A percentile compares a stretch with the other conserved stretches of the same genome.
phyloP scores from a whole-genome alignment of 2,329 filamentous ascomycete genomes.

The Huntiella savannae region DNA sequence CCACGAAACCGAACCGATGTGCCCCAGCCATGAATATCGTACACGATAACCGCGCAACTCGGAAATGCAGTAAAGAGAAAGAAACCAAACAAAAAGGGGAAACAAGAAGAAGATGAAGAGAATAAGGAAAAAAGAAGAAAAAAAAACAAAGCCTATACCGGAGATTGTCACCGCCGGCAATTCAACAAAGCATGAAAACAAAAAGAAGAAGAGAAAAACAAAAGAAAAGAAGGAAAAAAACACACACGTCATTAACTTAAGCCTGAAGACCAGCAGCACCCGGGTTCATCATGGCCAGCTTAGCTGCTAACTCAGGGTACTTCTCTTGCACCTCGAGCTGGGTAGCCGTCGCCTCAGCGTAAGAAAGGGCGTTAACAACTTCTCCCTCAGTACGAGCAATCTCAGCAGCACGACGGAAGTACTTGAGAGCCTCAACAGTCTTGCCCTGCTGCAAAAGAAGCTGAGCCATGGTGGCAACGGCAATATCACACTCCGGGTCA shows the following conservation, averaged over 20 bases:
- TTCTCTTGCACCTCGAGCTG: slow-evolving; percentile 84
- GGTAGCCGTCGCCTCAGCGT: slow-evolving; percentile 89
- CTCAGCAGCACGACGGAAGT: slow-evolving; percentile 92
- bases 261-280: slow-evolving; percentile 4
- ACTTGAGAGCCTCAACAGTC: slow-evolving; percentile 82
- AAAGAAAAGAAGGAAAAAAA: neutral
- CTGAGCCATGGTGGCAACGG: slow-evolving; percentile 96
- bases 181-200: neutral
- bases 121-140: neutral
- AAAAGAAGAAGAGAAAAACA: neutral
- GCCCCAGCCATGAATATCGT: neutral
- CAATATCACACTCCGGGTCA: slow-evolving; percentile 96
- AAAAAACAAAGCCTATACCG: neutral
- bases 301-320: slow-evolving; percentile 60
- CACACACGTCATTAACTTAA: neutral
- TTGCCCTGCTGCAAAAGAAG: slow-evolving; percentile 94
- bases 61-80: slow-evolving; percentile 4
- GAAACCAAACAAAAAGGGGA: neutral
- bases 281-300: slow-evolving; percentile 25
- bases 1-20: too few relatives aligned
- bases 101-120: neutral
- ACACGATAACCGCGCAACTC: slow-evolving; percentile 5
- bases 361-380: slow-evolving; percentile 88
- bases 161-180: neutral
- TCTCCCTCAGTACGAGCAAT: slow-evolving; percentile 86